phyloP scores from a whole-genome alignment of 257 asterid genomes.

The Rauvolfia tetraphylla region DNA sequence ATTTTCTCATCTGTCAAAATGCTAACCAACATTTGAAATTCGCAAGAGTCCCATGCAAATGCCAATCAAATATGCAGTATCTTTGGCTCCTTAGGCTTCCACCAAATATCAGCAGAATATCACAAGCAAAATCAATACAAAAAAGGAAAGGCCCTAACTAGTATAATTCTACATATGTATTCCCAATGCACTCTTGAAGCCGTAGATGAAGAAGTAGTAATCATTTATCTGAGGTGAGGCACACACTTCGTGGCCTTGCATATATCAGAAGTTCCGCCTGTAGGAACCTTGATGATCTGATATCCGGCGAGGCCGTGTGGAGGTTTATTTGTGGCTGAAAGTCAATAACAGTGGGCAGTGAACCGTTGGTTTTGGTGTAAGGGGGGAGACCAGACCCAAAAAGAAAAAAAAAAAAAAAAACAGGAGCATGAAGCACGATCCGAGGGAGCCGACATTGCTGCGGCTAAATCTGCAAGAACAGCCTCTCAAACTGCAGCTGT shows the following conservation, averaged over 20 bases:
- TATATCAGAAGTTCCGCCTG: neutral
- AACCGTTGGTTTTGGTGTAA: neutral
- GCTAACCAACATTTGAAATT: neutral
- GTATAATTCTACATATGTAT: neutral
- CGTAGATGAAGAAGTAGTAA: neutral
- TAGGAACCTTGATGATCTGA: neutral
- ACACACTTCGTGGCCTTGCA: slow-evolving; percentile 9
- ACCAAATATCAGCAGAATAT: too few relatives aligned
- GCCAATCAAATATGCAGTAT: neutral
- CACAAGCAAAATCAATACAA: neutral
- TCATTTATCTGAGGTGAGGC: slow-evolving; percentile 6
- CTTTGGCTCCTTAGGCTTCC: neutral
- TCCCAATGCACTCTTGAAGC: too few relatives aligned
- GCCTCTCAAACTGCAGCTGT: slow-evolving; percentile 5
- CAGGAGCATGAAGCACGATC: neutral
- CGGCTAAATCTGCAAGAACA: slow-evolving; percentile 4
- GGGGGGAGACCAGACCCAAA: neutral
- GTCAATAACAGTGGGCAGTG: slow-evolving; percentile 4
- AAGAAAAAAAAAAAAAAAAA: neutral
- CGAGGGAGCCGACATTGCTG: slow-evolving; percentile 31
- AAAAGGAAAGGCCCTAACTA: neutral
- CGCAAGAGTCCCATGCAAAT: neutral
- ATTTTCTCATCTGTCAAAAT: neutral
- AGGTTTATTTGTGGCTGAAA: neutral
- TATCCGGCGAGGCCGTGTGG: neutral